Base-by-base conservation (phyloP, 1,139 yeast genomes). In the Suhomyces choctaworum region DNA sequence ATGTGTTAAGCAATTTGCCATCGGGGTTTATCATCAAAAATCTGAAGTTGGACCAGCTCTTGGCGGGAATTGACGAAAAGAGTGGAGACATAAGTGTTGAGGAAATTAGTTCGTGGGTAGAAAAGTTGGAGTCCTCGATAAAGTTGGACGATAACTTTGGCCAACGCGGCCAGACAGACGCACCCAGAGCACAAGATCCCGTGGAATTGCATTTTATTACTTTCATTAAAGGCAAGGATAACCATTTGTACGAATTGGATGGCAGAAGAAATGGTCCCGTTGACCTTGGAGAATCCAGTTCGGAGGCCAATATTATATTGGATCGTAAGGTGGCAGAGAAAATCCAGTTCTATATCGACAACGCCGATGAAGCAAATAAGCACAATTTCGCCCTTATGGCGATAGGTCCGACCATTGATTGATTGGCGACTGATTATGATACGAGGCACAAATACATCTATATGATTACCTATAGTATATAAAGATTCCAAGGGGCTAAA, bases 221-320 rank as follows among this genome's bases (percentile, higher is more conserved):
- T 7, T 82, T 84, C 51, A 72, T 88, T 6, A 79, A 74, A 49
- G 76, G 78, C 8, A 61, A 61, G 15, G 73, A 76, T 45, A 73
- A 76, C n/a, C 77, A 75, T 42, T 56, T 90, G 20, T 85, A 78
- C 48, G 97, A 92, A 58, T 70, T 92, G 32, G 98, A 92, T 55
- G 98, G 98, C 0, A 71, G 97, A 46, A 72, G 96, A 46, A 64
- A 63, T 27, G 95, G 96, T 0, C 90, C 96, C 0, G 66, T 82
- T 29, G 80, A 76, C 42, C 64, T 85, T 38, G 90, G 94, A 0
- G 49, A 48, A 10, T 52, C 72, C 3, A 55, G 45, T 1, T 44
- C 27, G 2, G 55, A 47, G 7, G 46, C 53, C 2, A 82, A 82
- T 48, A 69, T 89, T 25, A 52, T 88, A 22, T 68, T 72, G 16